Percentiles rank a stretch among this genome's conserved stretches.
Evolutionary conservation across 1,284 basidiomycete species (phyloP).

Genomic region (Rhodotorula sp.): DNA sequence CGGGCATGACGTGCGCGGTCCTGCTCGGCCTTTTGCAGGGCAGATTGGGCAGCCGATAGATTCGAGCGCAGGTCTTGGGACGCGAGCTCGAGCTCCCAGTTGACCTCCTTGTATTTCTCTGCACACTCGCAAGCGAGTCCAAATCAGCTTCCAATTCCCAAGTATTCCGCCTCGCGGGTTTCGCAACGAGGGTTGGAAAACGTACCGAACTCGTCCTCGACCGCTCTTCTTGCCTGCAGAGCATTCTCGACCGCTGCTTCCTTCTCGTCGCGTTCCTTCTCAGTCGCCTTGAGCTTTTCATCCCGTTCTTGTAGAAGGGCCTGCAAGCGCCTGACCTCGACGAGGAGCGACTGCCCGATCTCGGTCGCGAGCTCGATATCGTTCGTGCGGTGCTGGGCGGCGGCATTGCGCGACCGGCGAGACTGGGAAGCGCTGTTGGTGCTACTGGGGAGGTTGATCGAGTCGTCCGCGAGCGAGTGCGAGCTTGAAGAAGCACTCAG

Average conservation of each 20-base stretch:
- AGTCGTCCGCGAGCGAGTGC: slow-evolving; percentile 13
- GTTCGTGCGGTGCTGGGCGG: slow-evolving; percentile 47
- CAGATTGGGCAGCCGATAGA: slow-evolving; percentile 64
- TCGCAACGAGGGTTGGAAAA: slow-evolving; percentile 26
- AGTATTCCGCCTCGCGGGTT: neutral
- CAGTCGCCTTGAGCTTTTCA: slow-evolving; percentile 78
- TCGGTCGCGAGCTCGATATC: slow-evolving; percentile 86
- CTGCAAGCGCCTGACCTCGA: slow-evolving; percentile 83
- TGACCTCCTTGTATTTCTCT: slow-evolving; percentile 89
- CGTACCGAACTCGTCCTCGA: slow-evolving; percentile 74
- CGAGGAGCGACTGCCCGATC: slow-evolving; percentile 83
- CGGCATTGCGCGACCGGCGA: slow-evolving; percentile 52
- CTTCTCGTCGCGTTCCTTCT: slow-evolving; percentile 77
- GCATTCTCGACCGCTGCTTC: slow-evolving; percentile 64
- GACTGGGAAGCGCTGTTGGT: slow-evolving; percentile 40
- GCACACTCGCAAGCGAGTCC: slow-evolving; percentile 50
- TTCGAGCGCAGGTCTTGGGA: slow-evolving; percentile 80
- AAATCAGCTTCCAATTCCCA: slow-evolving; percentile 4
- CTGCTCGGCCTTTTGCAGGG: slow-evolving; percentile 67
- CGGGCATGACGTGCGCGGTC: slow-evolving; percentile 80
- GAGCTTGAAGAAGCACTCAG: slow-evolving; percentile 17
- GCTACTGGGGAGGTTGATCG: slow-evolving; percentile 23
- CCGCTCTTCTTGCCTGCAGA: slow-evolving; percentile 60
- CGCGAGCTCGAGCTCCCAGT: slow-evolving; percentile 94
- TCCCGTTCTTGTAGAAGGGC: slow-evolving; percentile 81